A percentile compares a stretch with the other conserved stretches of the same genome.
Evolutionary conservation across 768 basidiomycete species (phyloP).

Genomic region (Nidularia pulvinata): DNA sequence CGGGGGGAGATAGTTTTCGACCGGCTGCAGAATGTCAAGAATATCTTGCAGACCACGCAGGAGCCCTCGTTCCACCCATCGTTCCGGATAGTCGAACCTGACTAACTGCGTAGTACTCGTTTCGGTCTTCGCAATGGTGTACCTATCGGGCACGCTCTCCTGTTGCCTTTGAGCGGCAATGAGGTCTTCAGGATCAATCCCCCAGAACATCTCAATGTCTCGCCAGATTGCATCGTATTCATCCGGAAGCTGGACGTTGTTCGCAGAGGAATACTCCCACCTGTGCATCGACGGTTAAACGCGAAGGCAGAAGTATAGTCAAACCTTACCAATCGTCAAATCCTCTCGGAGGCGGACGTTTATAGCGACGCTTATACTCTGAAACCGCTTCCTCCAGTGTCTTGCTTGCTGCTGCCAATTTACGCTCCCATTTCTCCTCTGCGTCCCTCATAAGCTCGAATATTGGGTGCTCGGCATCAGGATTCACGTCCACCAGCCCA

Average conservation of each 20-base stretch:
- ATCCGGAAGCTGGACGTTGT: conserved; percentile 76
- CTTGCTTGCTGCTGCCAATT: conserved; percentile 67
- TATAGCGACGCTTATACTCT: conserved; percentile 79
- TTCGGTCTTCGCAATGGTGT: conserved; percentile 33
- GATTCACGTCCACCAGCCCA: too few relatives aligned
- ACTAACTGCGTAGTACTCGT: conserved; percentile 21
- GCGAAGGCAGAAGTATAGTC: not conserved
- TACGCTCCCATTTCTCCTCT: conserved; percentile 63
- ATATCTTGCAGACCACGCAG: conserved; percentile 26
- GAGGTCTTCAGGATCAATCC: conserved; percentile 42
- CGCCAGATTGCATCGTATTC: conserved; percentile 76
- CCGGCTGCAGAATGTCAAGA: conserved; percentile 35
- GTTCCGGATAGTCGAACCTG: conserved; percentile 20
- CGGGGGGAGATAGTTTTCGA: conserved; percentile 38
- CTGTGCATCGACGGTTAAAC: too few relatives aligned
- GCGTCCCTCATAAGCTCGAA: too few relatives aligned
- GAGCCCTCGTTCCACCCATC: conserved; percentile 11
- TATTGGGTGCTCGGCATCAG: too few relatives aligned
- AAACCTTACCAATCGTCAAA: conserved; percentile 84
- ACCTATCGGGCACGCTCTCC: conserved; percentile 34
- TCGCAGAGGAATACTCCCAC: conserved; percentile 52
- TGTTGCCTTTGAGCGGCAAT: conserved; percentile 28
- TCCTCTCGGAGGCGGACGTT: conserved; percentile 74
- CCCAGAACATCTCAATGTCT: conserved; percentile 84
- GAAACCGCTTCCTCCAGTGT: conserved; percentile 71